phyloP scores from a whole-genome alignment of 2,329 filamentous ascomycete genomes.

The Pestalotiopsis sp. region DNA sequence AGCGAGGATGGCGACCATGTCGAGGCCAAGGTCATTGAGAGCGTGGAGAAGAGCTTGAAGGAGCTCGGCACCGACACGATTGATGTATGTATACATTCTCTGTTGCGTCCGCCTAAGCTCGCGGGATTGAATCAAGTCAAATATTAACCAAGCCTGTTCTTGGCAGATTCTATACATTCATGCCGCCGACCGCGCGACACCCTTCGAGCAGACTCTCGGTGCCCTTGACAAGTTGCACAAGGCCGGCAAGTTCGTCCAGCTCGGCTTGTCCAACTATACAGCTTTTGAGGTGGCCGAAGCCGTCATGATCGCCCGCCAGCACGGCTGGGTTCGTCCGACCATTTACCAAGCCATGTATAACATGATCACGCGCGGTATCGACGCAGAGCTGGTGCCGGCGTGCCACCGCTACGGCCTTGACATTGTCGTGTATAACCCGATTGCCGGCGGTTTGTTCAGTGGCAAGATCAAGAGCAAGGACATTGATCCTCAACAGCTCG shows the following conservation, averaged over 20 bases:
- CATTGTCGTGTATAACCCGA: constrained; percentile 80
- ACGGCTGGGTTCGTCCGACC: constrained; percentile 80
- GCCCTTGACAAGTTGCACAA: constrained; percentile 82
- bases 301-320: constrained; percentile 75
- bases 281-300: constrained; percentile 89
- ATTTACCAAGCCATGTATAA: constrained; percentile 92
- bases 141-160: background rate
- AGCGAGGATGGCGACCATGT: constrained; percentile 59
- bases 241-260: constrained; percentile 78
- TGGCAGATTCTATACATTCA: constrained; percentile 71
- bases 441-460: constrained; percentile 79
- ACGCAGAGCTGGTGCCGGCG: constrained; percentile 72
- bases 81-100: constrained; percentile 52
- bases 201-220: constrained; percentile 79
- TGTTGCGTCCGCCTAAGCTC: background rate
- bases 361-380: constrained; percentile 74
- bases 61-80: constrained; percentile 74
- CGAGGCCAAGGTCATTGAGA: constrained; percentile 63
- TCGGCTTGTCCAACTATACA: constrained; percentile 84
- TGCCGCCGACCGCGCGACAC: constrained; percentile 67
- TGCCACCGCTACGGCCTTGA: constrained; percentile 78
- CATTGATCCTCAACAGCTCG: constrained; percentile 49
- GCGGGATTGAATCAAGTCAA: background rate
- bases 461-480: constrained; percentile 76
- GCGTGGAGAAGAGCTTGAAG: constrained; percentile 68